Evolutionary conservation across 2,329 filamentous ascomycete genomes (phyloP).

Genomic region (Rhinocladiella similis): DNA sequence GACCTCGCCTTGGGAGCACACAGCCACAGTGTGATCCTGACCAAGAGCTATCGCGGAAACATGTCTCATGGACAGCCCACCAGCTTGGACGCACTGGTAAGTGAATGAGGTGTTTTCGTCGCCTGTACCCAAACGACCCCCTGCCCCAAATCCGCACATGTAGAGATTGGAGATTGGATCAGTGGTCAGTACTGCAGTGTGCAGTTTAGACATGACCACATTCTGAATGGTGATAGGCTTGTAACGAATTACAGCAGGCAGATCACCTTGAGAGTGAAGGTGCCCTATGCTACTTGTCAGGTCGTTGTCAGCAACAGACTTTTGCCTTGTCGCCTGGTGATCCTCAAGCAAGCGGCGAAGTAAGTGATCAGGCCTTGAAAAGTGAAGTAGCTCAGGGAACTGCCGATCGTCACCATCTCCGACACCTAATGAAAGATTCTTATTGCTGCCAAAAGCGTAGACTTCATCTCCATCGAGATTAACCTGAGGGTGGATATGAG

Average conservation of each 20-base stretch:
- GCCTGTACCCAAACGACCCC: constrained; percentile 83
- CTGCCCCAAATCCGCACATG: constrained; percentile 86
- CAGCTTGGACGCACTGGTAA: constrained; percentile 78
- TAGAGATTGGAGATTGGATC: constrained; percentile 90
- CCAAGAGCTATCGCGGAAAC: constrained; percentile 79
- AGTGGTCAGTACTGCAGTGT: constrained; percentile 82
- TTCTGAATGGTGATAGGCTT: constrained; percentile 76
- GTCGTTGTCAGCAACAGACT: constrained; percentile 32
- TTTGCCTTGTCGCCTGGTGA: constrained; percentile 50
- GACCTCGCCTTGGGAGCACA: constrained; percentile 83
- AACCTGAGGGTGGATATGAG: constrained; percentile 34
- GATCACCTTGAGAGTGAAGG: constrained; percentile 49
- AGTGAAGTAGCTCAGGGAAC: constrained; percentile 78
- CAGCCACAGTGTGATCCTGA: constrained; percentile 84
- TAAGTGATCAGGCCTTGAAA: constrained; percentile 76
- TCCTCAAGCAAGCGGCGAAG: constrained; percentile 72
- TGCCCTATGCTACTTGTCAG: constrained; percentile 26
- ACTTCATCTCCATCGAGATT: constrained; percentile 73
- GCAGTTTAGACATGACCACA: constrained; percentile 84
- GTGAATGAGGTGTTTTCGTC: constrained; percentile 87
- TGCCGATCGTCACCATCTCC: constrained; percentile 96
- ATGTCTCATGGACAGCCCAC: constrained; percentile 70
- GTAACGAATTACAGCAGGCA: constrained; percentile 72
- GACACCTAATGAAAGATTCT: constrained; percentile 87
- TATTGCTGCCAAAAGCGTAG: constrained; percentile 94